These are phyloP conservation scores for Pseudonitzschia delicatissima DNA, from an alignment of 108 stramenopile genomes.

Conservation along the genomic window DNA sequence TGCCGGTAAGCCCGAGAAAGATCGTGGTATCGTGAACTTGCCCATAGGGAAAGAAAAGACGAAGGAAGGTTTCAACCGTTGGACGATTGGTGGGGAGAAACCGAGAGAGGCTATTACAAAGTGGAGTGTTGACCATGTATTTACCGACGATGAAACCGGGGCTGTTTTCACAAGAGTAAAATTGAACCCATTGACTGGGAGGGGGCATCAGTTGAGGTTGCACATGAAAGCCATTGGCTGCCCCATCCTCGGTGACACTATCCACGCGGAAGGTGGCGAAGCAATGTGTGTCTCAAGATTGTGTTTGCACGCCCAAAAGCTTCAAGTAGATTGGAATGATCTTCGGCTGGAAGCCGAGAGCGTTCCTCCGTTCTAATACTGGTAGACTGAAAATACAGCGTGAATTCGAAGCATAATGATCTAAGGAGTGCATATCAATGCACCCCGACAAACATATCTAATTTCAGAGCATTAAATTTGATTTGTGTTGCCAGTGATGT, in stretches of 20 bases:
- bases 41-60: constrained; percentile 35
- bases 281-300: constrained; percentile 19
- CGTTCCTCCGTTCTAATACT: constrained; percentile 6
- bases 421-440: no score
- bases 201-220: constrained; percentile 51
- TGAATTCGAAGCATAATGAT: no score
- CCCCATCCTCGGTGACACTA: constrained; percentile 50
- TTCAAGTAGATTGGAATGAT: constrained; percentile 19
- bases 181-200: constrained; percentile 39
- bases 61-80: constrained; percentile 5
- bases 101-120: not conserved
- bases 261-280: constrained; percentile 17
- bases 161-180: constrained; percentile 53
- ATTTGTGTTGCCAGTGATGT: no score
- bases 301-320: constrained; percentile 33
- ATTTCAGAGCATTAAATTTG: no score
- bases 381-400: no score
- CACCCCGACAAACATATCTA: no score
- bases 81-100: constrained; percentile 2
- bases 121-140: constrained; percentile 14
- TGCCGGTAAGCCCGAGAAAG: constrained; percentile 36
- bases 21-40: constrained; percentile 29
- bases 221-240: constrained; percentile 44
- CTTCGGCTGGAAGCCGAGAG: constrained; percentile 3
- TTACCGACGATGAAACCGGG: constrained; percentile 2